Base-by-base conservation (phyloP, 495 filamentous ascomycete species). In the Aspergillus avenaceus region DNA sequence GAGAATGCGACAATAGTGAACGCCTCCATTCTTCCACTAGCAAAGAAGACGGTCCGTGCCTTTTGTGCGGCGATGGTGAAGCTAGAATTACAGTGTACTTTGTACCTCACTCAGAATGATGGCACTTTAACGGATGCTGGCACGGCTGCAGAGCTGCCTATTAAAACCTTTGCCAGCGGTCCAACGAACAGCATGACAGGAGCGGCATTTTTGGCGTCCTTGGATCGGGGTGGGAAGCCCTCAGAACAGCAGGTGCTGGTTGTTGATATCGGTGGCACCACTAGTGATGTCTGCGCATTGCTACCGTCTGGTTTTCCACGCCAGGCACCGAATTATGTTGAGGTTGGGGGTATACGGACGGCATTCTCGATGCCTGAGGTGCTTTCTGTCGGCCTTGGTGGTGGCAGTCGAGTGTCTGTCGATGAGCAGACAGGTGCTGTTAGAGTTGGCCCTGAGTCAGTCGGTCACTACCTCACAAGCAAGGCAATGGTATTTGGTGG, bases 1-100 rank as follows among this genome's bases (percentile, higher is more conserved):
- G 77, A 80, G 55, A 80, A 80, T 56, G 77, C 77, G 2, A 68
- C 69, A 4, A 79, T 79, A 22, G 62, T 80, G n/a, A 80, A 80
- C 47, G 76, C 73, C 11, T 67, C 73, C 11, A 74, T 80, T 40
- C 53, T 77, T 5, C 45, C 50, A 7, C 70, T 74, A 41, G 77
- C 75, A 0, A 58, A 64, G 14, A 58, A 62, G 40, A 77, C 74
- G 1, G 72, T 78, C 9, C 56, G 58, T 12, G 59, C 65, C n/a
- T 80, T 80, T 52, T 56, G 68, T 44, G 36, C 47, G 26, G 73
- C 76, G 8, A 70, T 78, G 47, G 49, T 55, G 8, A 61, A 61
- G n/a, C 55, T 80, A 2, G 61, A 63, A 13, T 62, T 72, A 8
- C 52, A 55, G 9, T 78, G 77, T 54, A 67, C 73, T 3, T 53